Evolutionary conservation across 106 monocot species (phyloP).

Genomic region (Ottelia alismoides): DNA sequence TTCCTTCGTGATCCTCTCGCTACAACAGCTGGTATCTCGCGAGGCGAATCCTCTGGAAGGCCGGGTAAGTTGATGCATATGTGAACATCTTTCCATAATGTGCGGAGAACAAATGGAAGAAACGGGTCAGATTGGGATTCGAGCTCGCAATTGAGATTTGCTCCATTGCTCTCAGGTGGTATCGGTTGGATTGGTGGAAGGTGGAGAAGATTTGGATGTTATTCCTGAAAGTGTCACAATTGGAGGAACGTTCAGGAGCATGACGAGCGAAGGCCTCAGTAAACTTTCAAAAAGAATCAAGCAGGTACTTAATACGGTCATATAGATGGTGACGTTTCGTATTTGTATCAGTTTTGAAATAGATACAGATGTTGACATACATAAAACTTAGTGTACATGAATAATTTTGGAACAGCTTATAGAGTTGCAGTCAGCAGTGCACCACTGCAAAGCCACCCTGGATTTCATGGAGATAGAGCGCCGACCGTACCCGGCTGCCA

Average conservation of each 20-base stretch:
- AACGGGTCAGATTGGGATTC: too few relatives aligned
- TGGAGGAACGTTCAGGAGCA: conserved; percentile 61
- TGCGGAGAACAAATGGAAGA: too few relatives aligned
- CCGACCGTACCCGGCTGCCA: conserved; percentile 37
- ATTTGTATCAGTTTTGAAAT: too few relatives aligned
- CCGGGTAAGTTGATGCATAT: too few relatives aligned
- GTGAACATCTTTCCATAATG: too few relatives aligned
- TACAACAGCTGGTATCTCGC: conserved; percentile 43
- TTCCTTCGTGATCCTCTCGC: conserved; percentile 34
- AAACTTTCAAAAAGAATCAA: conserved; percentile 37
- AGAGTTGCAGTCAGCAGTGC: conserved; percentile 29
- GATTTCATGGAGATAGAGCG: conserved; percentile 30
- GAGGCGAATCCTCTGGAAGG: conserved; percentile 50
- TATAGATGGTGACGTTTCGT: too few relatives aligned
- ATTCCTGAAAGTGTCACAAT: conserved; percentile 43
- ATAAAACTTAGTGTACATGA: too few relatives aligned
- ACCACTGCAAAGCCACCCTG: conserved; percentile 30
- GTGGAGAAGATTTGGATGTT: conserved; percentile 42
- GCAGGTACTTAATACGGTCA: too few relatives aligned
- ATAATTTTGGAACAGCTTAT: conserved; percentile 61
- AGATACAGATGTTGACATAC: too few relatives aligned
- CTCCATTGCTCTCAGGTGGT: conserved; percentile 62
- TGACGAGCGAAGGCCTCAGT: conserved; percentile 33
- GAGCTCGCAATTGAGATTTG: too few relatives aligned
- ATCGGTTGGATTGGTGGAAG: conserved; percentile 36